phyloP scores from a whole-genome alignment of 192 early-diverging fungal genomes.

The Oehlia diaphana region DNA sequence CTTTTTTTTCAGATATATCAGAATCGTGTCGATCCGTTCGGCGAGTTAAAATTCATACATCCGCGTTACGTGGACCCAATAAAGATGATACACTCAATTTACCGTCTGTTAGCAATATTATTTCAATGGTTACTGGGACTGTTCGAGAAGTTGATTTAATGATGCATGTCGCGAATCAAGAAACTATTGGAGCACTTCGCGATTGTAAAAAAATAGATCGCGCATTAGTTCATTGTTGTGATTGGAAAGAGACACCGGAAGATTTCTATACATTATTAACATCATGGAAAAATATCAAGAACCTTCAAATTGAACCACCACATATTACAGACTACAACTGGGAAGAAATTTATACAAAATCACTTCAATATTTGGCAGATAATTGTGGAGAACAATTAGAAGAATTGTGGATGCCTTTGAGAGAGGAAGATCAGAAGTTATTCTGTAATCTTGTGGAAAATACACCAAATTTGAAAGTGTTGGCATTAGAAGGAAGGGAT shows the following conservation, averaged over 20 bases:
- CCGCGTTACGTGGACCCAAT: constrained; percentile 1
- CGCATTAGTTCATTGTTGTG: constrained; percentile 12
- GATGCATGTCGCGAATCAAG: constrained; percentile 19
- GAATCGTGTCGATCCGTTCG: neutral
- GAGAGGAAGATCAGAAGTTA: constrained; percentile 13
- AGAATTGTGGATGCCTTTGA: constrained; percentile 19
- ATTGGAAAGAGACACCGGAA: neutral
- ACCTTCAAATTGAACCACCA: constrained; percentile 16
- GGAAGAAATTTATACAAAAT: constrained; percentile 9
- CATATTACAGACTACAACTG: neutral
- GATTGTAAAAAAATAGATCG: constrained; percentile 15
- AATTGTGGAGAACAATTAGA: constrained; percentile 18
- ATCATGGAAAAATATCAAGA: constrained; percentile 14
- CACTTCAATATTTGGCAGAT: constrained; percentile 9
- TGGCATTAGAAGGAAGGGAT: constrained; percentile 13
- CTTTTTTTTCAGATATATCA: constrained; percentile 3
- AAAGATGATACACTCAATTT: constrained; percentile 12
- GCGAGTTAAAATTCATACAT: constrained; percentile 20
- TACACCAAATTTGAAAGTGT: constrained; percentile 17
- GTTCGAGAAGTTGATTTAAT: constrained; percentile 17
- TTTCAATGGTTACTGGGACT: constrained; percentile 1
- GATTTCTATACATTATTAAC: constrained; percentile 18
- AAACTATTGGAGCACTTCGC: constrained; percentile 11
- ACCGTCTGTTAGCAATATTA: constrained; percentile 16
- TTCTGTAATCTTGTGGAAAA: constrained; percentile 15